Evolutionary conservation across 331 rosid genomes (phyloP), one percentile per base, ranked within the genome.

Genomic region (Malus hybrid): DNA sequence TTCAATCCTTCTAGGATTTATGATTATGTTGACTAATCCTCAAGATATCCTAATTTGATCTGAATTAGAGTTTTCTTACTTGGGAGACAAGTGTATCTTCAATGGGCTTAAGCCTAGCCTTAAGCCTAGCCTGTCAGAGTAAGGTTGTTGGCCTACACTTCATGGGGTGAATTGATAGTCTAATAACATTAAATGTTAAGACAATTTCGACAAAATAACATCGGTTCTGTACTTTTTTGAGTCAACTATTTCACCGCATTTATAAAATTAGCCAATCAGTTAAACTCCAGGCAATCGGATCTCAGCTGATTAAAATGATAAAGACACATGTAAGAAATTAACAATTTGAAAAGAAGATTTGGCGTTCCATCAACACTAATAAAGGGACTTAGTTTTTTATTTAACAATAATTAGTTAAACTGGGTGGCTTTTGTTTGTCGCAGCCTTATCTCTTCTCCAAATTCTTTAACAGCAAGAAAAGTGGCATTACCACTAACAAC

Each of bases 371-470:
- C 33, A 13, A 22, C 67, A 16, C 24, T 57, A 22, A 72, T n/a
- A 71, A 29, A 66, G 55, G 27, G 34, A 9, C 6, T 22, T 9
- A 5, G 27, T 72, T 57, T 72, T 34, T 36, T 36, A 7, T 72
- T 6, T 20, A 72, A 56, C n/a, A 10, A 65, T 6, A 7, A 33
- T 32, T 65, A 34, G 9, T 65, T 33, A 65, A 65, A 74, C 20
- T n/a, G 5, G n/a, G 46, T 16, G 31, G 76, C 79, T 48, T 52
- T 75, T 44, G 22, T 28, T 31, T 13, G 36, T 68, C 9, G 68
- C n/a, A 60, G 59, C 74, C 83, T 68, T 69, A 80, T 80, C 83
- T 29, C 18, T 29, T 44, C 36, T 70, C 24, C 50, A 29, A 70
- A 76, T 10, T 34, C 73, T 65, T 65, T 71, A 62, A 52, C 48